Base-by-base conservation (phyloP, 257 asterid genomes). In the Solanum peruvianum region DNA sequence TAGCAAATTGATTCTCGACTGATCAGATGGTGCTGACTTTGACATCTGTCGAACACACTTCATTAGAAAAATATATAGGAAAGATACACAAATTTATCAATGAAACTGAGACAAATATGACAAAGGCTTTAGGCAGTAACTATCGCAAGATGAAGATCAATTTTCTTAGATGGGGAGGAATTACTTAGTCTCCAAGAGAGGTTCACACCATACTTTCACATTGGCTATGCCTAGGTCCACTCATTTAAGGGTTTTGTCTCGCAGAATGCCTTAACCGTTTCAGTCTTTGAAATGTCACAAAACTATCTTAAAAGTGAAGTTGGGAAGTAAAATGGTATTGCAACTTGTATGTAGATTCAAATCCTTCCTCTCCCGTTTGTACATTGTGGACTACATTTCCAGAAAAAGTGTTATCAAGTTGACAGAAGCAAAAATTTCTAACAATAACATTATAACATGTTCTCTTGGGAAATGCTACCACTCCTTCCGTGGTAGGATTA, bases 11-110 rank as follows among this genome's bases (percentile, higher is more conserved):
- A 96, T 96, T 66, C 99, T 91, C 85, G 98, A 97, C 87, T 94
- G 99, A 86, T 97, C 98, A 87, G 99, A 96, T 89, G 98, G 97
- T 56, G 98, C 98, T 15, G 99, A 97, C 92, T 97, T 97, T 33
- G 99, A 97, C 99, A 97, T 97, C 99, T 97, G 70, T 87, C 1
- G 25, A 88, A 82, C 87, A 85, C 89, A 78, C 64, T 76, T 77
- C 78, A 88, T 86, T 42, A 70, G 84, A 77, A 16, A n/a, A 84
- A 83, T 88, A 82, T 49, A 81, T 20, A 29, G 47, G 70, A 47
- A 80, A 47, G 29, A 49, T 47, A 31, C 85, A 81, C 7, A 33
- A 49, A 18, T 49, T 45, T 49, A 49, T 29, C 35, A 49, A 20
- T 27, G 85, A 49, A 29, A 49, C 45, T 49, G 85, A 31, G 67